A percentile compares a stretch with the other conserved stretches of the same genome.
Conservation (phyloP, 2,329 filamentous ascomycete species). For the Blastomyces emzantsi region DNA sequence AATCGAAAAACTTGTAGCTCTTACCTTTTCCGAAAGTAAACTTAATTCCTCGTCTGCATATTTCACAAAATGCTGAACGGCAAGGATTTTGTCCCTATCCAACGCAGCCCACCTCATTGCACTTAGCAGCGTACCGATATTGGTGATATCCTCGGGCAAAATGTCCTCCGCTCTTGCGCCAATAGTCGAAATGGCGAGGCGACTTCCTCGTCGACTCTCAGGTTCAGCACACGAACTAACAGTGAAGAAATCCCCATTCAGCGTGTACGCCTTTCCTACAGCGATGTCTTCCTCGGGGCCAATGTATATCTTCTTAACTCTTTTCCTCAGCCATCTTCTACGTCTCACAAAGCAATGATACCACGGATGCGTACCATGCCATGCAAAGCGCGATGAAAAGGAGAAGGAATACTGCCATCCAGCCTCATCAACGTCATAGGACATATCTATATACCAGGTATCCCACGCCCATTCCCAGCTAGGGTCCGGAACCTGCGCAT, state of each 20-base stretch:
- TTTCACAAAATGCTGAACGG: constrained; percentile 70
- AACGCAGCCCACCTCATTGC: constrained; percentile 62
- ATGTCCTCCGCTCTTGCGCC: constrained; percentile 38
- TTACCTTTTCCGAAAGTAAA: constrained; percentile 57
- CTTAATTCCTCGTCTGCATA: constrained; percentile 66
- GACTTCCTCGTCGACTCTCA: constrained; percentile 20
- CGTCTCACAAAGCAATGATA: constrained; percentile 92
- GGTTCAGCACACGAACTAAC: constrained; percentile 44
- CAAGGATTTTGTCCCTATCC: constrained; percentile 84
- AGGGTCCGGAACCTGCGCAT: constrained; percentile 86
- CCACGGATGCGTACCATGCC: constrained; percentile 85
- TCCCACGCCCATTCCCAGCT: constrained; percentile 86
- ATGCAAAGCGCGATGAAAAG: constrained; percentile 64
- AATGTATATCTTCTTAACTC: constrained; percentile 51
- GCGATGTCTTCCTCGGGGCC: neutral
- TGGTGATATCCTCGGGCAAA: constrained; percentile 46
- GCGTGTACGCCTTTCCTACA: constrained; percentile 26
- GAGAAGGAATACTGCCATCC: constrained; percentile 96
- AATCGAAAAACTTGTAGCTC: constrained; percentile 8
- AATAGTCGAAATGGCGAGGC: constrained; percentile 10
- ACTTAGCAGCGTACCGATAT: constrained; percentile 60
- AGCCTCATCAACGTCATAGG: constrained; percentile 71
- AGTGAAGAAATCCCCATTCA: constrained; percentile 72
- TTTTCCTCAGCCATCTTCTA: constrained; percentile 75
- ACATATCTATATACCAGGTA: constrained; percentile 68